Evolutionary conservation across 108 stramenopile species (phyloP).

Genomic region (Cyclotella atomus): DNA sequence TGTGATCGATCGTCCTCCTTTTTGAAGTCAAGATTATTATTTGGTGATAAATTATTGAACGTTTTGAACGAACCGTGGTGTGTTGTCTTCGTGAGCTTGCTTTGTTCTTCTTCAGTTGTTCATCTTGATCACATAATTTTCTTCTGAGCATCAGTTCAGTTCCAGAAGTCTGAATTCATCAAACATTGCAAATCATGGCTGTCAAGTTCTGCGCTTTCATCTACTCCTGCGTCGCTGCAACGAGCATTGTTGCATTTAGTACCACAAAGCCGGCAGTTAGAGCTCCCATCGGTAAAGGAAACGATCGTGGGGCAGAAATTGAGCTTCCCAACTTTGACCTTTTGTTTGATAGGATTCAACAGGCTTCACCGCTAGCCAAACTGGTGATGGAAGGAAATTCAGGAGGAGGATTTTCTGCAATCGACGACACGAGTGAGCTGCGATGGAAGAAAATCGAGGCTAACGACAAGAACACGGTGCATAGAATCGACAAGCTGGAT

Average conservation of each 20-base stretch:
- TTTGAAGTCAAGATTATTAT: no score
- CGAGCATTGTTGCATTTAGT: conserved; percentile 23
- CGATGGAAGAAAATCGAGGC: conserved; percentile 51
- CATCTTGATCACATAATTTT: conserved; percentile 5
- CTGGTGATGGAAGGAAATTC: conserved; percentile 48
- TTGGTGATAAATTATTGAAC: no score
- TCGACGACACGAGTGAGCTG: conserved; percentile 23
- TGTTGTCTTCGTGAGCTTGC: no score
- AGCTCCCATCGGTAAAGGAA: conserved; percentile 10
- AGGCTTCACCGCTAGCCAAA: conserved; percentile 46
- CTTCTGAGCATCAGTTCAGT: no score
- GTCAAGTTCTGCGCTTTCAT: conserved; percentile 9
- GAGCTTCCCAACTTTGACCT: conserved; percentile 47
- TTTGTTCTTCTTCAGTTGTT: no score
- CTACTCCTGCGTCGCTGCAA: conserved; percentile 10
- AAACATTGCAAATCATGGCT: not conserved
- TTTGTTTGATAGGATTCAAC: conserved; percentile 45
- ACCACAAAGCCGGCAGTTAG: not conserved
- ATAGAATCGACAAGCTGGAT: conserved; percentile 46
- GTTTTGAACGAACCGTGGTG: no score
- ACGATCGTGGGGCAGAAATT: conserved; percentile 42
- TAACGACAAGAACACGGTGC: conserved; percentile 39
- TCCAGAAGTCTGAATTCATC: no score
- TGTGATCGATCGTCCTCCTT: not conserved
- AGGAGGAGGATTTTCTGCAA: conserved; percentile 38